Evolutionary conservation across 306 rosid genomes (phyloP), one percentile per base, ranked within the genome.

Genomic region (Prinsepia uniflora): DNA sequence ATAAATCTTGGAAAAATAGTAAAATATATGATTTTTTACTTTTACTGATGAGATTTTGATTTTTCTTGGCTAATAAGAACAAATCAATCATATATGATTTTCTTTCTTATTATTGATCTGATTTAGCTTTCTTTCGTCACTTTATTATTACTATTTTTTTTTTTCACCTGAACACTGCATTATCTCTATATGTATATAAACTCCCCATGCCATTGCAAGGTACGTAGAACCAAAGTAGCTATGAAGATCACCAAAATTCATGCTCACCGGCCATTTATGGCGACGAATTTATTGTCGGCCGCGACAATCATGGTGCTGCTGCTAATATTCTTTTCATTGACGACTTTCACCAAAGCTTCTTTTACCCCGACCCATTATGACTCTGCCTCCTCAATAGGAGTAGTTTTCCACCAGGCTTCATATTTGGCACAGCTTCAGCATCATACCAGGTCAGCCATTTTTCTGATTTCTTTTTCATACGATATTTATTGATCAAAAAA

Each of bases 351-450:
- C 34, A 3, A 43, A 41, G 55, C 54, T 24, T 6, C 14, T 58
- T n/a, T 18, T 24, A 42, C 36, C 17, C 46, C 72, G 5, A 45
- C 7, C n/a, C 44, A 11, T 3, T 44, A 72, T 68, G 78, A 55
- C 43, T 22, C 53, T 12, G 61, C 59, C 9, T 53, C 18, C 78
- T 85, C 72, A 82, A 85, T 42, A 54, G 89, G 40, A 61, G 45
- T 34, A 74, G 84, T 56, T 85, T 82, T n/a, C 85, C 83, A 1
- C 2, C 18, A 2, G 81, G 81, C 2, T 85, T 85, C 76, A 36
- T 82, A 18, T 85, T 85, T 34, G 89, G 89, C 19, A 68, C 86
- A 6, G 86, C 86, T 46, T 80, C 85, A 5, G 12, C 89, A 0
- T 45, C 89, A 39, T 85, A 82, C 59, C 84, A 79, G 76, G 86